phyloP scores from a whole-genome alignment of 345 rosid genomes.

The Pelargonium nanum region DNA sequence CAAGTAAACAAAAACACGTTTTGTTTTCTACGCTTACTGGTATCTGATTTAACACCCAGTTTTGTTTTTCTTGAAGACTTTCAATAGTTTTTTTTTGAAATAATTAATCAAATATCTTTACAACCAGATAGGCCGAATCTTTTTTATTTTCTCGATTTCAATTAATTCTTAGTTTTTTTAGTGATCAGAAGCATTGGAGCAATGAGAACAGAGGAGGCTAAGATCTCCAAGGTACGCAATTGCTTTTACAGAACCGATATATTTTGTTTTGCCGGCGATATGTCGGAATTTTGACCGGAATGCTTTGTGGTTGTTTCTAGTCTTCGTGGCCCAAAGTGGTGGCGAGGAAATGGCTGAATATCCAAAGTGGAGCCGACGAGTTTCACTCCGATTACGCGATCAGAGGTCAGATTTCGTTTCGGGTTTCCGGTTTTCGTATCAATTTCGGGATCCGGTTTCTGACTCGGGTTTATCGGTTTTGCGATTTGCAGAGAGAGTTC shows the following conservation, averaged over 20 bases:
- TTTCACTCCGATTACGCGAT: constrained; percentile 58
- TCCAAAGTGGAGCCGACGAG: constrained; percentile 53
- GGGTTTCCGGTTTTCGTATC: neutral
- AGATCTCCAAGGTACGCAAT: constrained; percentile 45
- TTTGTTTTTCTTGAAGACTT: no score
- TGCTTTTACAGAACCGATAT: neutral
- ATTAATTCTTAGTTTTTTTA: constrained; percentile 5
- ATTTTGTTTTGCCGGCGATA: neutral
- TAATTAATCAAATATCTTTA: constrained; percentile 1
- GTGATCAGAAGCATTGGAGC: constrained; percentile 23
- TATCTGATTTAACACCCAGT: no score
- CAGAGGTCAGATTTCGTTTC: constrained; percentile 29
- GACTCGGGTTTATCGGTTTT: neutral
- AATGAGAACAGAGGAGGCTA: constrained; percentile 31
- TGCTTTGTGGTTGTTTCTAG: constrained; percentile 19
- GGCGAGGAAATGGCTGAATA: constrained; percentile 75
- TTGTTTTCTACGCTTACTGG: constrained; percentile 1
- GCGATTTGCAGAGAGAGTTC: constrained; percentile 19
- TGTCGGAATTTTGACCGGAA: neutral
- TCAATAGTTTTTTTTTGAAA: neutral
- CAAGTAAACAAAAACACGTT: constrained; percentile 7
- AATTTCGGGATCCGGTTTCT: neutral
- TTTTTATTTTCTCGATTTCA: no score
- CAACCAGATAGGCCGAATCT: no score
- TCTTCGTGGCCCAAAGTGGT: constrained; percentile 66